Percentiles rank a stretch among this genome's conserved stretches.
These are phyloP conservation scores for Tetracladium marchalianum DNA, from an alignment of 495 filamentous ascomycete species.

Conservation along the genomic window DNA sequence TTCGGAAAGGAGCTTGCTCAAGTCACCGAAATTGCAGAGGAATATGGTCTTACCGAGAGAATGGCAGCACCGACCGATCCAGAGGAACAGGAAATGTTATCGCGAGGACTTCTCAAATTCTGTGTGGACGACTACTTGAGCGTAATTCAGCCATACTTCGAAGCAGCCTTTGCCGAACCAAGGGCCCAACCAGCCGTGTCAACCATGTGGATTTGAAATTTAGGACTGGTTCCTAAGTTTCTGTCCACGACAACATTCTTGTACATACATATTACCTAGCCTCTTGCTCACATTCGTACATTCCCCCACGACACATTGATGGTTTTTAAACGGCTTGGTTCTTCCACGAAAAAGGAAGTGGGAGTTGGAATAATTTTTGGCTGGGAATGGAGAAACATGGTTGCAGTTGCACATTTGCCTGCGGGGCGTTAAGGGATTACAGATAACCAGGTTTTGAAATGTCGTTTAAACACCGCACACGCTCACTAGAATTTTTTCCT, in stretches of 20 bases:
- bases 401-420: too few species aligned
- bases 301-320: background rate
- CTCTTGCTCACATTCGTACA: conserved; percentile 3
- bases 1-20: conserved; percentile 69
- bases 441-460: too few species aligned
- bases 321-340: background rate
- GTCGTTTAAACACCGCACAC: too few species aligned
- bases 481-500: too few species aligned
- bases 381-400: too few species aligned
- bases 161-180: conserved; percentile 28
- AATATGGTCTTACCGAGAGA: conserved; percentile 53
- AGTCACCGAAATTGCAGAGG: conserved; percentile 75
- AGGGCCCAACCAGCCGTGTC: conserved; percentile 12
- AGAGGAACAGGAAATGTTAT: conserved; percentile 56
- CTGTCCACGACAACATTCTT: background rate
- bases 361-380: background rate
- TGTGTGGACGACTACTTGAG: conserved; percentile 71
- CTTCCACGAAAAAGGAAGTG: background rate
- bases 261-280: conserved; percentile 1
- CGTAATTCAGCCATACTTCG: conserved; percentile 66
- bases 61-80: conserved; percentile 46
- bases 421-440: too few species aligned
- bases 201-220: conserved; percentile 20
- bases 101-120: conserved; percentile 63
- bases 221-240: conserved; percentile 11